A percentile compares a stretch with the other conserved stretches of the same genome.
Evolutionary conservation across 257 asterid genomes (phyloP).

Genomic region (Scutellaria barbata): DNA sequence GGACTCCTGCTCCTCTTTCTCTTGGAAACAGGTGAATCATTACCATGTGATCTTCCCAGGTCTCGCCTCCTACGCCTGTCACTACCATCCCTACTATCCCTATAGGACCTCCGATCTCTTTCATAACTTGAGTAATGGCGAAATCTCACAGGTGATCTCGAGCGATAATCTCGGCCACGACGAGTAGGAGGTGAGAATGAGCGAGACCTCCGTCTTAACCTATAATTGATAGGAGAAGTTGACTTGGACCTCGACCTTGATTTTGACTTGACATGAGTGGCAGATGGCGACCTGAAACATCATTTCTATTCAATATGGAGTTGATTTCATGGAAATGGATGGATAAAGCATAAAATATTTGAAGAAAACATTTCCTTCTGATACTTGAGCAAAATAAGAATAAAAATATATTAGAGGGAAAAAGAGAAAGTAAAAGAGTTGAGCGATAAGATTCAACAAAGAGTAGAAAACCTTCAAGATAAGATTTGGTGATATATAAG

Average conservation of each 20-base stretch:
- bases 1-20: slow-evolving; percentile 81
- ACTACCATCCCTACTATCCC: slow-evolving; percentile 67
- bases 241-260: slow-evolving; percentile 84
- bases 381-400: slow-evolving; percentile 1
- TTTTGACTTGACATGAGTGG: slow-evolving; percentile 59
- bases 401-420: not conserved
- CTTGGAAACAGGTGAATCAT: slow-evolving; percentile 61
- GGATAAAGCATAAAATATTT: slow-evolving; percentile 2
- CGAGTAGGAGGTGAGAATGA: slow-evolving; percentile 81
- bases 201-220: slow-evolving; percentile 70
- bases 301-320: slow-evolving; percentile 28
- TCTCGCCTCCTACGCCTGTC: slow-evolving; percentile 66
- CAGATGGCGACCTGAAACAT: slow-evolving; percentile 74
- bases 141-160: slow-evolving; percentile 84
- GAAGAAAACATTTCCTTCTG: not conserved
- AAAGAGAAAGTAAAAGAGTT: slow-evolving; percentile 6
- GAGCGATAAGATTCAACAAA: not conserved
- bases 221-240: slow-evolving; percentile 67
- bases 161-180: slow-evolving; percentile 66
- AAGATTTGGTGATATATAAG: slow-evolving; percentile 5
- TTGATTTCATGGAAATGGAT: slow-evolving; percentile 19
- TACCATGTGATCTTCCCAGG: slow-evolving; percentile 56
- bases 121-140: slow-evolving; percentile 78
- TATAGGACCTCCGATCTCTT: slow-evolving; percentile 65
- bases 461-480: not conserved